Evolutionary conservation across 371 early-diverging fungal species (phyloP).

Genomic region (Smittium culicis): DNA sequence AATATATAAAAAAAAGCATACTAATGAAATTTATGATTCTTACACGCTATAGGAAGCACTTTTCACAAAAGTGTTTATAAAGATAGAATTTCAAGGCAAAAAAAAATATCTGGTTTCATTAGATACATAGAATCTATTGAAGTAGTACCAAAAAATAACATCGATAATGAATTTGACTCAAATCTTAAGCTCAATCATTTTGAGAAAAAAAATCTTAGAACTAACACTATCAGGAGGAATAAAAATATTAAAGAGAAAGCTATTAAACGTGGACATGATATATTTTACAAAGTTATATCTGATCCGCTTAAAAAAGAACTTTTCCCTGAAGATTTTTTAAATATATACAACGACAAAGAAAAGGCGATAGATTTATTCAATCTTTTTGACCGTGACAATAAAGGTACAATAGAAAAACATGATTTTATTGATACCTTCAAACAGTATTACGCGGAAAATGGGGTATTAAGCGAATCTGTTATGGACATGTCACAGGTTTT

Average conservation of each 20-base stretch:
- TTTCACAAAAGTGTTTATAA: neutral
- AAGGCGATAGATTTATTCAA: slow-evolving; percentile 53
- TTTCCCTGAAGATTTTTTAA: neutral
- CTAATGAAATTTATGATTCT: neutral
- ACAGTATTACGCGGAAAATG: slow-evolving; percentile 50
- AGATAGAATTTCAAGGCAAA: neutral
- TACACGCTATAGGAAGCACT: neutral
- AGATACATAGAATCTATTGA: neutral
- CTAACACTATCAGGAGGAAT: neutral
- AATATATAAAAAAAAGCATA: neutral
- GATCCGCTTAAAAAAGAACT: neutral
- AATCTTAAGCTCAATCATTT: neutral
- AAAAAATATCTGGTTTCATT: neutral
- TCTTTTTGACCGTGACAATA: slow-evolving; percentile 55
- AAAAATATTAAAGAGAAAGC: neutral
- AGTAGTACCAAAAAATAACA: neutral
- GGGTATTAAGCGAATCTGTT: slow-evolving; percentile 41
- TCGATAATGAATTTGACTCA: neutral
- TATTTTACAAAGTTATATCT: neutral
- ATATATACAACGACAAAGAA: slow-evolving; percentile 22
- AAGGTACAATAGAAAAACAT: slow-evolving; percentile 45
- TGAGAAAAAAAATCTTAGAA: neutral
- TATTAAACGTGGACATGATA: neutral
- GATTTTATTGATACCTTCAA: slow-evolving; percentile 49
- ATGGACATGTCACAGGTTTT: slow-evolving; percentile 55